Base-by-base conservation (phyloP, 2,329 filamentous ascomycete genomes). In the Pseudogymnoascus sp. region DNA sequence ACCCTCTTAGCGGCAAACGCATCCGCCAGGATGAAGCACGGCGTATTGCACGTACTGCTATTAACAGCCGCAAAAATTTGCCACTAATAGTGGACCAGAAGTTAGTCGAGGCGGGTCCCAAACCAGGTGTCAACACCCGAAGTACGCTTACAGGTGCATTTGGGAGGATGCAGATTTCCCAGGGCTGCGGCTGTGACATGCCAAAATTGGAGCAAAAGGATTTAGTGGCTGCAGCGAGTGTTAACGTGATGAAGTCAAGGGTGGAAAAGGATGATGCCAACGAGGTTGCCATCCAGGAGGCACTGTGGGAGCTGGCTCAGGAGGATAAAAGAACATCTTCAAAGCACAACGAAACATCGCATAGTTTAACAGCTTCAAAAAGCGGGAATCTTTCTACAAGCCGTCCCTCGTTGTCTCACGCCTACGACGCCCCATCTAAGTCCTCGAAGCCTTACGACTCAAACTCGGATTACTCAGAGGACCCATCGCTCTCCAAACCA, bases 211-310 rank as follows among this genome's bases (percentile, higher is more conserved):
- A 87, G 70, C 84, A 93, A 19, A 81, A 82, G 3, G 82, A 86
- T 57, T 83, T 90, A 38, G 80, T 79, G 15, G 83, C 90, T 62
- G 78, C 78, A 64, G 88, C 87, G 38, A 85, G 85, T 5, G 80
- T 80, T 64, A 88, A 88, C 67, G 90, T 91, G 0, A 93, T 96
- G 77, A 84, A 83, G 65, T 97, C 92, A 0, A 84, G 90, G 70
- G 91, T 91, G 0, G 91, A 96, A 68, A 90, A 96, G 73, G 91
- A 96, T 63, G 88, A 92, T 69, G 93, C 91, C 3, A 96, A 96
- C 69, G 91, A 96, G 63, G 82, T 84, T 23, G 93, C 93, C 4
- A 96, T 96, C 65, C 86, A 91, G 62, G 86, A 93, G 71, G 92
- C 92, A 0, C 79, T 96, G 33, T 92, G 90, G 78, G 93, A 97